A percentile compares a stretch with the other conserved stretches of the same genome.
Conservation (phyloP, 2,329 filamentous ascomycete species). For the Cladosporium sp. region DNA sequence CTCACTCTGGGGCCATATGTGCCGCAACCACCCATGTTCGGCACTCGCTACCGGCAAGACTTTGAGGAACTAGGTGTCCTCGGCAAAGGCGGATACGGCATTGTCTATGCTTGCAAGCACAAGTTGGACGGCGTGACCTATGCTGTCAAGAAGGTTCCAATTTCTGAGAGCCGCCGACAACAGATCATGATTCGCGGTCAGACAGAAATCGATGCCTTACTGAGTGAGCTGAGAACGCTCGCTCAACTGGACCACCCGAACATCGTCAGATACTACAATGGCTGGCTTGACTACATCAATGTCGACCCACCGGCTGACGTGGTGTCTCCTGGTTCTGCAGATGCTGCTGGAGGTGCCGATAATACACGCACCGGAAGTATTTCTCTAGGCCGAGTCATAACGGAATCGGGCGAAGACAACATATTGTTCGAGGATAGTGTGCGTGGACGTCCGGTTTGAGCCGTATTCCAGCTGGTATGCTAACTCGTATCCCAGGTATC, state of each 20-base stretch:
- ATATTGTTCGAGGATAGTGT: conserved; percentile 37
- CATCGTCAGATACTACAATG: conserved; percentile 59
- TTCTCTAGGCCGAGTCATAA: conserved; percentile 15
- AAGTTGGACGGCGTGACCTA: conserved; percentile 57
- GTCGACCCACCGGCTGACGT: not conserved
- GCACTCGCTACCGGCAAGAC: conserved; percentile 43
- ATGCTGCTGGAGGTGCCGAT: not conserved
- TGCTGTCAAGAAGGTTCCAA: conserved; percentile 59
- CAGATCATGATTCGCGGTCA: conserved; percentile 47
- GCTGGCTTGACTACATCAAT: conserved; percentile 52
- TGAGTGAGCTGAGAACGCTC: conserved; percentile 56
- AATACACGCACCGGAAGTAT: conserved; percentile 11
- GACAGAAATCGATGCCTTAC: conserved; percentile 49
- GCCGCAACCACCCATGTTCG: conserved; percentile 2
- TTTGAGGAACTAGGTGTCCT: conserved; percentile 51
- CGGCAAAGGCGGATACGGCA: conserved; percentile 60
- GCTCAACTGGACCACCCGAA: conserved; percentile 59
- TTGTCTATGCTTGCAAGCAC: conserved; percentile 56
- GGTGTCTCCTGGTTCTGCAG: not conserved
- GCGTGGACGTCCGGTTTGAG: not conserved
- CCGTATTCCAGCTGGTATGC: not conserved
- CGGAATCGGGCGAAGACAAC: conserved; percentile 20
- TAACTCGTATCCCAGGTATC: not conserved
- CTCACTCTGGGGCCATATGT: conserved; percentile 1
- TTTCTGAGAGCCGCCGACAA: conserved; percentile 33